phyloP scores from a whole-genome alignment of 805 yeast species.

The Pichia cephalocereana region DNA sequence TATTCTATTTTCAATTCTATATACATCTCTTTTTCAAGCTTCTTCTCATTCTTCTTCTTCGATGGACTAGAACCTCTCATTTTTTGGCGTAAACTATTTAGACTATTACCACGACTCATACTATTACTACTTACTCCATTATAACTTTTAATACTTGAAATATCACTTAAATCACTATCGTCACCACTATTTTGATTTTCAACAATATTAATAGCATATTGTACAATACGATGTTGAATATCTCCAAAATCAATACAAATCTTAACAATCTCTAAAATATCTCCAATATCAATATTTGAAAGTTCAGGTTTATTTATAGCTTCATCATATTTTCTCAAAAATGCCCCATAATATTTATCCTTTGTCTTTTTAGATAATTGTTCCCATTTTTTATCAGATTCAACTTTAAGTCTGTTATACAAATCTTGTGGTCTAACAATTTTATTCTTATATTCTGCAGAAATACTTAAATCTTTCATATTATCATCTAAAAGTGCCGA shows the following conservation, averaged over 20 bases:
- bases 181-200: conserved; percentile 6
- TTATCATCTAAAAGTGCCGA: conserved; percentile 21
- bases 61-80: not conserved
- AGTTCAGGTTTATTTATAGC: conserved; percentile 14
- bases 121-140: not conserved
- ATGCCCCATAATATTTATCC: conserved; percentile 22
- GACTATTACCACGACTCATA: not conserved
- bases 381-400: conserved; percentile 18
- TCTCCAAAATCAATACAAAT: conserved; percentile 22
- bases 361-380: conserved; percentile 14
- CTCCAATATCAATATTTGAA: conserved; percentile 9
- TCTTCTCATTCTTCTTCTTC: too few species aligned
- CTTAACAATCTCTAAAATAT: conserved; percentile 17
- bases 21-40: not conserved
- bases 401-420: conserved; percentile 18
- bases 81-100: not conserved
- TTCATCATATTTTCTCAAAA: conserved; percentile 20
- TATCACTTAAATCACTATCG: not conserved
- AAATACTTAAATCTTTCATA: conserved; percentile 18
- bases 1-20: not conserved
- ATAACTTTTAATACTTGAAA: not conserved
- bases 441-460: conserved; percentile 21
- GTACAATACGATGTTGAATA: conserved; percentile 14
- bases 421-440: conserved; percentile 21
- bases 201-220: conserved; percentile 12